Percentiles rank a stretch among this genome's conserved stretches.
Conservation (phyloP, 805 yeast species). For the Ogataea philodendri region DNA sequence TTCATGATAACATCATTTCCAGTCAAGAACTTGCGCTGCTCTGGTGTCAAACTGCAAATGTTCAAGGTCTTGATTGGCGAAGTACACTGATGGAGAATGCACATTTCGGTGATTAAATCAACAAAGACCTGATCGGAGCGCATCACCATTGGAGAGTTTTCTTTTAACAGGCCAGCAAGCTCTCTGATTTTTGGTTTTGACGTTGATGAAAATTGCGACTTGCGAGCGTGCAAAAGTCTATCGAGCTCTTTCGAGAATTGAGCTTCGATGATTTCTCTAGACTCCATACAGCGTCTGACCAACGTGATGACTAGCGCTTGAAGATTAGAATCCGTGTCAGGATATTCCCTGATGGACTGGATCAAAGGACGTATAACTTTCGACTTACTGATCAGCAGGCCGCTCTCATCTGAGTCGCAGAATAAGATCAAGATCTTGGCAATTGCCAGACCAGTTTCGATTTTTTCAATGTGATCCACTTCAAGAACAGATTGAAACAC, state of each 20-base stretch:
- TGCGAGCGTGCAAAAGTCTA: conserved; percentile 36
- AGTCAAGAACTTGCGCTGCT: conserved; percentile 24
- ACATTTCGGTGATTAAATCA: conserved; percentile 22
- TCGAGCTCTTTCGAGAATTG: conserved; percentile 52
- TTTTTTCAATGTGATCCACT: conserved; percentile 40
- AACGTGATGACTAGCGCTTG: conserved; percentile 53
- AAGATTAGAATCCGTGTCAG: conserved; percentile 37
- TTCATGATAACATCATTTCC: conserved; percentile 27
- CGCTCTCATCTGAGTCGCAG: conserved; percentile 43
- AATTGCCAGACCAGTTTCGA: conserved; percentile 49
- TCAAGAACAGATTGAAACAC: conserved; percentile 46
- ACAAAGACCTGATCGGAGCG: conserved; percentile 33
- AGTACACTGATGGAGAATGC: conserved; percentile 21
- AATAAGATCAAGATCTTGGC: conserved; percentile 55
- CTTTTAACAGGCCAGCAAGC: conserved; percentile 46
- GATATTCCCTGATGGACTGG: conserved; percentile 37
- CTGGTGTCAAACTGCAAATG: conserved; percentile 22
- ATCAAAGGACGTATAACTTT: conserved; percentile 49
- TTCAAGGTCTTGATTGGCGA: conserved; percentile 22
- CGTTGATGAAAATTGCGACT: conserved; percentile 13
- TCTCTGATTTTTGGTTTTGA: conserved; percentile 38
- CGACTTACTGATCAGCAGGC: conserved; percentile 44
- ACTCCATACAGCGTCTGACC: conserved; percentile 70
- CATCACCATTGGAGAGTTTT: conserved; percentile 46
- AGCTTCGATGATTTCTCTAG: conserved; percentile 44